phyloP scores from a whole-genome alignment of 495 filamentous ascomycete genomes.

The Jackrogersella multiformis region DNA sequence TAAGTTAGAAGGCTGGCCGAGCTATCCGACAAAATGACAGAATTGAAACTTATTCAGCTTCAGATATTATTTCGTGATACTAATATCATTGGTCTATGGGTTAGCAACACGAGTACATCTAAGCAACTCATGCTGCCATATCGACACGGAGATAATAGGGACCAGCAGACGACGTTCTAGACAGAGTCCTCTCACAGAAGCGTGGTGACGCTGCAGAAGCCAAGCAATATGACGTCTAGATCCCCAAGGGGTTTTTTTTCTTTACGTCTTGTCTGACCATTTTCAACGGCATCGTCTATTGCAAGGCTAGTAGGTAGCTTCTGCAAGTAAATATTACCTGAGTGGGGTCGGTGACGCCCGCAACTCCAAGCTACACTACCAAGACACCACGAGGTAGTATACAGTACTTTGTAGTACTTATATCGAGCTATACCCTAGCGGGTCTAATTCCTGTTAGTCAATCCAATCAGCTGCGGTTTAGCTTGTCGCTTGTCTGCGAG shows the following conservation, averaged over 20 bases:
- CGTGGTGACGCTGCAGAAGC: constrained; percentile 16
- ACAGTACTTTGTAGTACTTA: background rate
- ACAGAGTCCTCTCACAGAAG: constrained; percentile 6
- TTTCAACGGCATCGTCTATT: background rate
- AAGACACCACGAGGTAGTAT: constrained; percentile 13
- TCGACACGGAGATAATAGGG: constrained; percentile 10
- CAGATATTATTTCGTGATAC: constrained; percentile 6
- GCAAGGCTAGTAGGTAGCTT: constrained; percentile 28
- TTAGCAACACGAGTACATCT: background rate
- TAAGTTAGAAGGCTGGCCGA: constrained; percentile 11
- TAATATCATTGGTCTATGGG: constrained; percentile 1
- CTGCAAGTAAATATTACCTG: constrained; percentile 25
- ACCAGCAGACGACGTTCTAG: constrained; percentile 4
- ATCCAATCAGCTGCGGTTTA: constrained; percentile 28
- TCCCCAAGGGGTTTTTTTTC: constrained; percentile 6
- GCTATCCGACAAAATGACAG: constrained; percentile 10
- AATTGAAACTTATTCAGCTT: constrained; percentile 8
- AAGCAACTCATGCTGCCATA: constrained; percentile 8
- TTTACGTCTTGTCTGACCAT: constrained; percentile 23
- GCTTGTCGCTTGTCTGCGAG: constrained; percentile 37
- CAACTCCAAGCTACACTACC: constrained; percentile 16
- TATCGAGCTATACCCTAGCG: constrained; percentile 26
- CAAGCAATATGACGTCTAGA: constrained; percentile 40
- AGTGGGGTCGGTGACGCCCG: constrained; percentile 30
- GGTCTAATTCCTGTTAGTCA: constrained; percentile 14